Percentiles rank a stretch among this genome's conserved stretches.
These are phyloP conservation scores for Sicyos edulis DNA, from an alignment of 306 rosid genomes.

Conservation along the genomic window DNA sequence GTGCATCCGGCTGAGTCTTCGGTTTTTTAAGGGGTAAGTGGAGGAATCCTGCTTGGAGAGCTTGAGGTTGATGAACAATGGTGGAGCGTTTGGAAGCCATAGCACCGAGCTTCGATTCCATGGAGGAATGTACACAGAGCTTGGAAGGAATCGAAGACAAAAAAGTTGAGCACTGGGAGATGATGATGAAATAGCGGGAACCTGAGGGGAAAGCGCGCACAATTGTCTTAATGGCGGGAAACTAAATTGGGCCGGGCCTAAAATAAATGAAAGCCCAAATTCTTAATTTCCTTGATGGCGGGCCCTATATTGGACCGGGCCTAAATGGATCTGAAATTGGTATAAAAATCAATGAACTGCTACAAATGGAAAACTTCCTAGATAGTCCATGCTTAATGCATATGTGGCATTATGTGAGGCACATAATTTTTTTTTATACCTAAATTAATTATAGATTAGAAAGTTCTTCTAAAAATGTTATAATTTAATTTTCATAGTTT, in stretches of 20 bases:
- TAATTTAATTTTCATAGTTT: too few relatives aligned
- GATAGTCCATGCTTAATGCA: too few relatives aligned
- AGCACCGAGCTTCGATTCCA: conserved; percentile 34
- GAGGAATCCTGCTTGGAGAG: conserved; percentile 8
- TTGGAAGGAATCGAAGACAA: background rate
- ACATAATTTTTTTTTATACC: too few relatives aligned
- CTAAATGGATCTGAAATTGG: too few relatives aligned
- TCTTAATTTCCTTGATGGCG: too few relatives aligned
- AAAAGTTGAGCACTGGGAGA: background rate
- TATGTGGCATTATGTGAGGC: too few relatives aligned
- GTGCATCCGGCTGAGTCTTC: conserved; percentile 1
- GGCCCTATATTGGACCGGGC: too few relatives aligned
- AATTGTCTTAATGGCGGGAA: background rate
- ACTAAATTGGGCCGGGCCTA: background rate
- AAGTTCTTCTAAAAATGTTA: too few relatives aligned
- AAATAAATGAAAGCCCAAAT: background rate
- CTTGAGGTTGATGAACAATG: background rate
- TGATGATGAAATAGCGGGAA: conserved; percentile 15
- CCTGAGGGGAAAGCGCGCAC: too few relatives aligned
- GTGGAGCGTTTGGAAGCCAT: conserved; percentile 29
- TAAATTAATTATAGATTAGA: too few relatives aligned
- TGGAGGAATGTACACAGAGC: conserved; percentile 16
- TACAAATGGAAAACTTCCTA: too few relatives aligned
- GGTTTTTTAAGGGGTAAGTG: conserved; percentile 7
- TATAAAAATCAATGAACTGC: too few relatives aligned